Percentiles rank a stretch among this genome's conserved stretches.
Evolutionary conservation across 208 protist species (phyloP).

Genomic region (Leishmania martiniquensis): DNA sequence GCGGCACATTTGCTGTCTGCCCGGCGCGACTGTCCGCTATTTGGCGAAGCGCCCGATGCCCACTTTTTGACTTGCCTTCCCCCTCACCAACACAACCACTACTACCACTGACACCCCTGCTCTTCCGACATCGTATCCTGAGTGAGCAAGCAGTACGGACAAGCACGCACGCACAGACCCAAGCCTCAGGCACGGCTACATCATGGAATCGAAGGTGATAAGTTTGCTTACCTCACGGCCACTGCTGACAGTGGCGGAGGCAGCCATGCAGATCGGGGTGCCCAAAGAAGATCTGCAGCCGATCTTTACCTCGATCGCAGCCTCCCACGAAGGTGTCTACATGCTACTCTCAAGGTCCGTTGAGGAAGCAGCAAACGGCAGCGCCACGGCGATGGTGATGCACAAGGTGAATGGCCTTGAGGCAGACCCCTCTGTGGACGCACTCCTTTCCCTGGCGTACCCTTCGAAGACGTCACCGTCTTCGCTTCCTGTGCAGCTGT

Average conservation of each 20-base stretch:
- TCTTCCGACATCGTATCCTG: too few species aligned
- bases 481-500: slow-evolving; percentile 3
- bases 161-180: not conserved
- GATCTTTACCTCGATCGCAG: slow-evolving; percentile 11
- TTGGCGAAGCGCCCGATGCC: too few species aligned
- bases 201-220: slow-evolving; percentile 26
- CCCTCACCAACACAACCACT: too few species aligned
- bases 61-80: too few species aligned
- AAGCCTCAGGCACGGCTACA: not conserved
- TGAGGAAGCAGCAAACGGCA: slow-evolving; percentile 18
- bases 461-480: slow-evolving; percentile 8
- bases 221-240: slow-evolving; percentile 14
- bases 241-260: slow-evolving; percentile 24
- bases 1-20: too few species aligned
- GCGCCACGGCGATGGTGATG: slow-evolving; percentile 5
- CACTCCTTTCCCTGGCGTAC: slow-evolving; percentile 18
- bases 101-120: too few species aligned
- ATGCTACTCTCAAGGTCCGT: slow-evolving; percentile 3
- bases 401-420: not conserved
- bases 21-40: too few species aligned
- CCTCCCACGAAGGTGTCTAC: slow-evolving; percentile 8
- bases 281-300: slow-evolving; percentile 1
- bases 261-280: slow-evolving; percentile 3
- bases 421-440: not conserved
- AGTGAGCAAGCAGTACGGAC: not conserved